phyloP scores from a whole-genome alignment of 116 monocot species.

The Papilionanthe hybrid region DNA sequence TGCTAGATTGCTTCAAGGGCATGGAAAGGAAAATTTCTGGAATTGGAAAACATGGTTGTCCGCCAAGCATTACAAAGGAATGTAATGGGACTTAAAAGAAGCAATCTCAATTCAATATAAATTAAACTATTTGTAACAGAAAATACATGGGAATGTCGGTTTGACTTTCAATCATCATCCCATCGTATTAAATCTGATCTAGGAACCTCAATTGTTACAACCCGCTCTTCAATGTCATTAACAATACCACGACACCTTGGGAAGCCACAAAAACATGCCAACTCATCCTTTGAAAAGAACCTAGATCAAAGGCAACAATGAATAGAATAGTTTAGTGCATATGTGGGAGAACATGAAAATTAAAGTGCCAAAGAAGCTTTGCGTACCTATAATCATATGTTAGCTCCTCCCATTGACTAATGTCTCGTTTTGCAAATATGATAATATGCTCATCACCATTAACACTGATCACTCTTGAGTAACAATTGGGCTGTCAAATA shows the following conservation, averaged over 20 bases:
- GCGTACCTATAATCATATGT: constrained; percentile 90
- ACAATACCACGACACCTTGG: constrained; percentile 91
- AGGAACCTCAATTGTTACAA: constrained; percentile 53
- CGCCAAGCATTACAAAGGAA: no score
- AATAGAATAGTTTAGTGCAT: constrained; percentile 1
- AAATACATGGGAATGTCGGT: background rate
- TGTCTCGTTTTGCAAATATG: constrained; percentile 99
- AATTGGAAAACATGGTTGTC: no score
- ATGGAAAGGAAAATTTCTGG: background rate
- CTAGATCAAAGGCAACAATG: constrained; percentile 34
- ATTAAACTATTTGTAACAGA: background rate
- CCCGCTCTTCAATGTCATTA: constrained; percentile 75
- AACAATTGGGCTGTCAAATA: constrained; percentile 84
- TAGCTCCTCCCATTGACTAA: constrained; percentile 86
- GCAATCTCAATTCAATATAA: background rate
- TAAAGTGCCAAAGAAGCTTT: background rate
- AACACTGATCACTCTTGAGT: constrained; percentile 86
- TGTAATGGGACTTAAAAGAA: background rate
- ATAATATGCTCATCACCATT: constrained; percentile 87
- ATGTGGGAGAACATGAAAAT: constrained; percentile 1
- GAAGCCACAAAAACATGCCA: constrained; percentile 92
- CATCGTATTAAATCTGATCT: constrained; percentile 55
- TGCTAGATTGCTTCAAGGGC: background rate
- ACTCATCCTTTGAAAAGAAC: constrained; percentile 88
- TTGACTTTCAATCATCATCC: constrained; percentile 48